Evolutionary conservation across 306 rosid genomes (phyloP).

Genomic region (Luffa aegyptiaca): DNA sequence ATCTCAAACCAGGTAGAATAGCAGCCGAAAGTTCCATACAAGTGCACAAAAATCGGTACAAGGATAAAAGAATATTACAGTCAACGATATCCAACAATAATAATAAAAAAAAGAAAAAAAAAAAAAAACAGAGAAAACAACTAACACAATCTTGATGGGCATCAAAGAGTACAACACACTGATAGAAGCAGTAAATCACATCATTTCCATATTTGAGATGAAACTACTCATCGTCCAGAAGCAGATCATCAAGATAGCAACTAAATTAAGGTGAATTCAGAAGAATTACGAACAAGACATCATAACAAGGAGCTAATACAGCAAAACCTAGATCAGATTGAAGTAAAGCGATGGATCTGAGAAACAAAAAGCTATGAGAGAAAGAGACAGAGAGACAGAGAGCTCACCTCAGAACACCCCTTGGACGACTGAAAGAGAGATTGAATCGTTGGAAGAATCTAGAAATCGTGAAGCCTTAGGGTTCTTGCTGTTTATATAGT

Average conservation of each 20-base stretch:
- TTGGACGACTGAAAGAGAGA: neutral
- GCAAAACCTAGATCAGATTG: neutral
- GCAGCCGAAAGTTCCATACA: neutral
- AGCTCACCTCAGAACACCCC: slow-evolving; percentile 2
- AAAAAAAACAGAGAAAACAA: neutral
- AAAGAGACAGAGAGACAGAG: neutral
- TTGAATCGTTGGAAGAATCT: neutral
- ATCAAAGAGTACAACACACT: neutral
- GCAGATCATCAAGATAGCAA: neutral
- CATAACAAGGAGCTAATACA: neutral
- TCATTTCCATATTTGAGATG: neutral
- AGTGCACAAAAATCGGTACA: neutral
- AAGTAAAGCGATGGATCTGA: neutral
- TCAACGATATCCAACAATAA: neutral
- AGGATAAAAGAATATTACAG: neutral
- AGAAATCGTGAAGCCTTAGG: neutral
- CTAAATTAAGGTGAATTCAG: neutral
- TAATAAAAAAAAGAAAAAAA: no score
- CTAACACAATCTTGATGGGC: neutral
- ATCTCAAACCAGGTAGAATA: neutral
- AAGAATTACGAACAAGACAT: neutral
- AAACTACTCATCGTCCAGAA: neutral
- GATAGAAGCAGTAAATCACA: neutral
- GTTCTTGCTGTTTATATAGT: neutral
- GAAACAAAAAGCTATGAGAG: neutral